phyloP scores from a whole-genome alignment of 2,329 filamentous ascomycete genomes.

The Harringtonia lauricola region DNA sequence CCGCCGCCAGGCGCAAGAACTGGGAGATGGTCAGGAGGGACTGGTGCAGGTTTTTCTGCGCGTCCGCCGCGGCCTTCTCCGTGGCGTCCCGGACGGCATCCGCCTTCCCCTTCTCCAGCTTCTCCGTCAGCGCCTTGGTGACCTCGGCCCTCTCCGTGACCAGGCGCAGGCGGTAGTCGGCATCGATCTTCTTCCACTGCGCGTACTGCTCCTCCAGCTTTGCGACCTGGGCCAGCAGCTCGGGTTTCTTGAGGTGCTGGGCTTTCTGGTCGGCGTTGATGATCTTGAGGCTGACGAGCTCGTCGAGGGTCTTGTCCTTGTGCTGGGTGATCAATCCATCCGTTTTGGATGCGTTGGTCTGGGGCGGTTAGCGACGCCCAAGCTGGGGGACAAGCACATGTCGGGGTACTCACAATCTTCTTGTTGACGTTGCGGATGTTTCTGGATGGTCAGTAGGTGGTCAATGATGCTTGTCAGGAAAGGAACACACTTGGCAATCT shows the following conservation, averaged over 20 bases:
- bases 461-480: not conserved
- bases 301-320: conserved; percentile 58
- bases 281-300: conserved; percentile 58
- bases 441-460: conserved; percentile 31
- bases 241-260: conserved; percentile 66
- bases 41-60: conserved; percentile 46
- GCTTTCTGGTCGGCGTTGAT: conserved; percentile 76
- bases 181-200: conserved; percentile 65
- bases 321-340: conserved; percentile 59
- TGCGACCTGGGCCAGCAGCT: conserved; percentile 54
- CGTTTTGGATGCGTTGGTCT: conserved; percentile 64
- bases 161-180: conserved; percentile 55
- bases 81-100: conserved; percentile 42
- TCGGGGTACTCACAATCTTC: conserved; percentile 85
- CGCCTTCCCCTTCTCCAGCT: conserved; percentile 41
- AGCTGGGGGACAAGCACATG: not conserved
- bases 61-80: conserved; percentile 41
- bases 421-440: conserved; percentile 87
- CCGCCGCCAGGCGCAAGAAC: conserved; percentile 70
- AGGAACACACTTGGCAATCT: conserved; percentile 67
- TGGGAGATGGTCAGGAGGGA: conserved; percentile 63
- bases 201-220: conserved; percentile 64
- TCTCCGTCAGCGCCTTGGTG: conserved; percentile 44
- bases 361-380: not conserved
- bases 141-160: conserved; percentile 47